Evolutionary conservation across 2,329 filamentous ascomycete genomes (phyloP).

Genomic region (Colletotrichum endophyticum): DNA sequence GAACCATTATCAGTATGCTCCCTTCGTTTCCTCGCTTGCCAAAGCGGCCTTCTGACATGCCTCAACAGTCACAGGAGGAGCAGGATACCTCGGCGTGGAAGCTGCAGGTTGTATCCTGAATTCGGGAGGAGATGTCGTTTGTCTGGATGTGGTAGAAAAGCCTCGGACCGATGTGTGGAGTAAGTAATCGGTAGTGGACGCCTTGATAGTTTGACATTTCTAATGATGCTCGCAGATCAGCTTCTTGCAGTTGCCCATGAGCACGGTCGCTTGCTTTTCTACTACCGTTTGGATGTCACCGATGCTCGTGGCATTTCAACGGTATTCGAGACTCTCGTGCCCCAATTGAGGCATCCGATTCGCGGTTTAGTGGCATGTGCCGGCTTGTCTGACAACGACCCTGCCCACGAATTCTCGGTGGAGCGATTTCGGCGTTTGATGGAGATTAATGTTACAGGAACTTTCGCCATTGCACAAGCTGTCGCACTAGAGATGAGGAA

Average conservation of each 20-base stretch:
- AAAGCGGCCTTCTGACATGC: not conserved
- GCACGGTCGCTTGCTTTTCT: not conserved
- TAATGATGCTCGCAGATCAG: not conserved
- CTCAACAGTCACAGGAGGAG: not conserved
- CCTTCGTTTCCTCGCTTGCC: no score
- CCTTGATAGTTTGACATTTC: not conserved
- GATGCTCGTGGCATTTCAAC: not conserved
- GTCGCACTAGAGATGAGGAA: constrained; percentile 50
- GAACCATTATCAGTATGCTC: not conserved
- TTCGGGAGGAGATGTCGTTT: not conserved
- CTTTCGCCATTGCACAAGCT: constrained; percentile 50
- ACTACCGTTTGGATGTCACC: not conserved
- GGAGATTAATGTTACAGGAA: constrained; percentile 52
- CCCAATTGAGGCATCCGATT: constrained; percentile 24
- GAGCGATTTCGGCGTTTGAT: constrained; percentile 27
- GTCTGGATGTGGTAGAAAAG: not conserved
- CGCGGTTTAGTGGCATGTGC: constrained; percentile 36
- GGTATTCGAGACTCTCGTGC: not conserved
- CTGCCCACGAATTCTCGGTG: constrained; percentile 29
- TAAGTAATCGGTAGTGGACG: not conserved
- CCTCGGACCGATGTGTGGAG: not conserved
- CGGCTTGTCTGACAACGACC: constrained; percentile 31
- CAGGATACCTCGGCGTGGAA: not conserved
- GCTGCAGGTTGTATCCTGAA: not conserved
- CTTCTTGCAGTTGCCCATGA: not conserved